Base-by-base conservation (phyloP, 176 grass and related monocot genomes). In the Zoysia japonica region DNA sequence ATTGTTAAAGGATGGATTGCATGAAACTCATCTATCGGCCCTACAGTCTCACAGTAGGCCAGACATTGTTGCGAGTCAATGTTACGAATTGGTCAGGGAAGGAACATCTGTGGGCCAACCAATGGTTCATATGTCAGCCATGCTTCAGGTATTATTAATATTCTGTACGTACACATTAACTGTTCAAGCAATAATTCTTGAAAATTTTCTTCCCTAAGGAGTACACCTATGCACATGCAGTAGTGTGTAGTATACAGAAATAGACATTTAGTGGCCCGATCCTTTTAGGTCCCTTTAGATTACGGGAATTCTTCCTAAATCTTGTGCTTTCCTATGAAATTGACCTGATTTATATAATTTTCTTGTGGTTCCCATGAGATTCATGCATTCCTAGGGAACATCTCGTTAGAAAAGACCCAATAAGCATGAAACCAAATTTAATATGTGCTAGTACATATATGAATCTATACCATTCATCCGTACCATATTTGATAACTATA, bases 31-130 rank as follows among this genome's bases (percentile, higher is more conserved):
- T 48, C 55, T 92, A 40, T 90, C 91, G 78, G 89, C 91, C 80
- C 82, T 94, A 78, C 80, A 97, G 69, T 42, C 89, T 15, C 87
- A 85, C 66, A 70, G 50, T 36, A 93, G 85, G 45, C 87, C 85
- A 67, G 69, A 43, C 20, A 82, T 78, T 85, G 43, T 36, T 78
- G 85, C 83, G 82, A 83, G 72, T 67, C 95, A 97, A 78, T 80
- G 77, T 82, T 97, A 97, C 92, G 91, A 97, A 74, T 66, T 92
- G 51, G 87, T 83, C 44, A 89, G 76, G 71, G 83, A 92, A 79
- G 95, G 92, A 81, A 94, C 91, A 60, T 76, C 95, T 14, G 95
- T 97, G 44, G 95, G 95, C 20, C 85, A 90, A 76, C 87, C 95
- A 68, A 86, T 87, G 70, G 67, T 90, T 68, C 95, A 97, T 92